phyloP scores from a whole-genome alignment of 257 asterid species.

The Solanum corneliomulleri region DNA sequence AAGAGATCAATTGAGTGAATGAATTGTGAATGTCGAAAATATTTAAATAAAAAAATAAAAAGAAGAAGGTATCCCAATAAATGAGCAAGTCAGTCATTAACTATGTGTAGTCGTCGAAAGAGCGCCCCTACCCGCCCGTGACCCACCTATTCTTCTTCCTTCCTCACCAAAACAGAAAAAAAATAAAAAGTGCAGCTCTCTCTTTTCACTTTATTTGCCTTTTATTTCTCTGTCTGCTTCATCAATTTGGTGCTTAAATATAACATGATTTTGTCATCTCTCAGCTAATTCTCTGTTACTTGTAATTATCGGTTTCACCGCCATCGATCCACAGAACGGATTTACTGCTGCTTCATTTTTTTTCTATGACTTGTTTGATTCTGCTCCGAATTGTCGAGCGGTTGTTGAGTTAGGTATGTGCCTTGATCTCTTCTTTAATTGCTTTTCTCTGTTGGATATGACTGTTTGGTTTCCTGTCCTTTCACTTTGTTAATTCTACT shows the following conservation, averaged over 20 bases:
- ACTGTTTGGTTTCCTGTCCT: not conserved
- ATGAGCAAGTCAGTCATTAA: not conserved
- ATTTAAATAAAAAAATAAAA: not conserved
- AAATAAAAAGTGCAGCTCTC: not conserved
- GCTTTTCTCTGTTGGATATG: not conserved
- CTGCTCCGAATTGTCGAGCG: not conserved
- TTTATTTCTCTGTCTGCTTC: not conserved
- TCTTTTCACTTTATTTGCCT: not conserved
- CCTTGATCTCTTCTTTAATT: not conserved
- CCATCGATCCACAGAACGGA: not conserved
- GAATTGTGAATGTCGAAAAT: not conserved
- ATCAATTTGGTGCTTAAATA: slow-evolving; percentile 1
- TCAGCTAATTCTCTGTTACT: not conserved
- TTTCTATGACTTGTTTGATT: not conserved
- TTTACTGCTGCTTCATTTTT: not conserved
- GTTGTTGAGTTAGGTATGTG: slow-evolving; percentile 2
- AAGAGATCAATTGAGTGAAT: not conserved
- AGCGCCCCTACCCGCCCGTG: not conserved
- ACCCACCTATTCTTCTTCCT: not conserved
- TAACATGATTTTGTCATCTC: not conserved
- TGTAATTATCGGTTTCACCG: not conserved
- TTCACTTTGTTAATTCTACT: not conserved
- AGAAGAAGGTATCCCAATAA: not conserved
- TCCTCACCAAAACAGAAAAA: not conserved
- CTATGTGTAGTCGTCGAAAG: not conserved